Percentiles rank a stretch among this genome's conserved stretches.
Evolutionary conservation across 495 filamentous ascomycete species (phyloP).

Genomic region (Pseudoneurospora amorphoporcata): DNA sequence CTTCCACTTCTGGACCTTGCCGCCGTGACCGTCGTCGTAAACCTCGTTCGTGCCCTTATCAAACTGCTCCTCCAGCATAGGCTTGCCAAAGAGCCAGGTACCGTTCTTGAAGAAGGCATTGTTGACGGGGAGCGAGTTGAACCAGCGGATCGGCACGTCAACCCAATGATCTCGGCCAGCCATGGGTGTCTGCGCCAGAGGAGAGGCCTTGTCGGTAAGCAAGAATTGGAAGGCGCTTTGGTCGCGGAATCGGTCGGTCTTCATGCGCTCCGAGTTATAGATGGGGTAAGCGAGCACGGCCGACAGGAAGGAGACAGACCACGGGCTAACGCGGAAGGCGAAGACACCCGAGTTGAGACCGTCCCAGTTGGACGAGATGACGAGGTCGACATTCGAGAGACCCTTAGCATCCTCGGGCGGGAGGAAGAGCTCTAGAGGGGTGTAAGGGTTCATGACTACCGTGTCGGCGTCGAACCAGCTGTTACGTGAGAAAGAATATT

Average conservation of each 20-base stretch:
- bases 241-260: slow-evolving; percentile 23
- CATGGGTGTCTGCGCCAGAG: slow-evolving; percentile 11
- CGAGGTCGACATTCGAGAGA: slow-evolving; percentile 33
- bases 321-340: slow-evolving; percentile 36
- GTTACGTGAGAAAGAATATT: not conserved
- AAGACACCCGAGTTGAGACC: slow-evolving; percentile 49
- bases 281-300: slow-evolving; percentile 34
- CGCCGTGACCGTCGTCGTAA: slow-evolving; percentile 13
- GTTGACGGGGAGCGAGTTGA: slow-evolving; percentile 23
- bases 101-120: slow-evolving; percentile 17
- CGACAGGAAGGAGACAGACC: slow-evolving; percentile 40
- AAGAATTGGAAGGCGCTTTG: slow-evolving; percentile 21
- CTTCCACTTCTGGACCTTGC: slow-evolving; percentile 15
- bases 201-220: slow-evolving; percentile 8
- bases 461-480: slow-evolving; percentile 46
- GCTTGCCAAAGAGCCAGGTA: slow-evolving; percentile 16
- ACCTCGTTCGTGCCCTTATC: slow-evolving; percentile 16
- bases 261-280: slow-evolving; percentile 27
- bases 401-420: slow-evolving; percentile 27
- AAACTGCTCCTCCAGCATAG: slow-evolving; percentile 13
- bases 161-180: slow-evolving; percentile 15
- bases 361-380: slow-evolving; percentile 43
- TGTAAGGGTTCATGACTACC: slow-evolving; percentile 40
- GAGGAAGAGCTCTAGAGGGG: slow-evolving; percentile 42
- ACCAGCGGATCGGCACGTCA: slow-evolving; percentile 21